Base-by-base conservation (phyloP, 2,329 filamentous ascomycete genomes). In the Tolypocladium sp. region DNA sequence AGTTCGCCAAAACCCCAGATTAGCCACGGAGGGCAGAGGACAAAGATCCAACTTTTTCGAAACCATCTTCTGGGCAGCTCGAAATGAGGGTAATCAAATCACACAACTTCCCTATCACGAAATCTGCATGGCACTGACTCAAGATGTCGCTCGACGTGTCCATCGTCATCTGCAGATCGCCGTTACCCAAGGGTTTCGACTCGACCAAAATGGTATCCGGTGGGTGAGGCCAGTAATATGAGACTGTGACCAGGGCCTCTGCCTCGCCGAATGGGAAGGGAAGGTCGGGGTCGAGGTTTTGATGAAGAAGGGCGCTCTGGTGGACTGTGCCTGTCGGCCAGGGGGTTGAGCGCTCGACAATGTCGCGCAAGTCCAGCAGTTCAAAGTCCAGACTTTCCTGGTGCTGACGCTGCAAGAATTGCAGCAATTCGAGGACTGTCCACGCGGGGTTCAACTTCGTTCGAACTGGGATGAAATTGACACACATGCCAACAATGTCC, bases 201-300 rank as follows among this genome's bases (percentile, higher is more conserved):
- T 61, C 60, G 33, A 61, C 38, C n/a, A 61, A 37, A 15, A 61
- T 61, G 8, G 59, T 42, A 40, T 61, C 60, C 12, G 60, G 60
- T 0, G 60, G 60, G 44, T 61, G 60, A 5, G 57, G 57, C 60
- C 58, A 61, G 30, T 59, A 25, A 38, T 61, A 61, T 3, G 58
- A 59, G 37, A 58, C 59, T 2, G 55, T 61, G 13, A 61, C 37
- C 27, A 33, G 46, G 6, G 60, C 60, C 41, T 61, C 58, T 8
- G 67, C 69, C 25, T 62, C 64, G 20, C 69, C 67, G 61, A 77
- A 73, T 8, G 60, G 64, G 20, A 83, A 74, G 35, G 71, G 73
- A 63, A 85, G 82, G 20, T 84, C 82, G 64, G 84, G 82, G 49
- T 80, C 79, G 51, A 80, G 79, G 63, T 82, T 80, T 67, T 83